Conservation (phyloP, 2,329 filamentous ascomycete genomes). For the Coniella lustricola region DNA sequence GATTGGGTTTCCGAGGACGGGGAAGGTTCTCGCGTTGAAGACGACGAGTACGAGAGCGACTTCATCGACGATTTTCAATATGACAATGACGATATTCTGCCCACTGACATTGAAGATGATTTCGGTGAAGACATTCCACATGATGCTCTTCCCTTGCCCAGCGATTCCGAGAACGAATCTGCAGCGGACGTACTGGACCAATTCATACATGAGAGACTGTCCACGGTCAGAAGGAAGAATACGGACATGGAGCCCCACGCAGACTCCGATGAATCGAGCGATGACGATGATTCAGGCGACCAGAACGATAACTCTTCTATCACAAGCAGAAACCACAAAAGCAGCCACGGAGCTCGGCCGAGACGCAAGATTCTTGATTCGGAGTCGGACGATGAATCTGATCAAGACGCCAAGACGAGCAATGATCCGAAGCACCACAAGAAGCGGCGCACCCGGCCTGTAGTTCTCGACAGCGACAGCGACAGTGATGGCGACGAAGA, state of each 20-base stretch:
- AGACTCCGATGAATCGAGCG: too few relatives aligned
- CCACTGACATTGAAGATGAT: conserved; percentile 18
- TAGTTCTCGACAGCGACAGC: not conserved
- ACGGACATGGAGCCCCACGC: too few relatives aligned
- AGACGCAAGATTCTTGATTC: conserved; percentile 1
- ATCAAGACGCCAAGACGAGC: not conserved
- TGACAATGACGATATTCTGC: conserved; percentile 18
- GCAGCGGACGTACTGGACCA: not conserved
- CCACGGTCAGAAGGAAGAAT: too few relatives aligned
- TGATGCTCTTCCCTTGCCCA: not conserved
- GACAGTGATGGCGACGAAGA: not conserved
- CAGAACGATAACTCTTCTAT: not conserved
- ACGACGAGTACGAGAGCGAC: conserved; percentile 32
- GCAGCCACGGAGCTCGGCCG: not conserved
- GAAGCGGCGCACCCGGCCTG: not conserved
- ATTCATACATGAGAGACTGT: not conserved
- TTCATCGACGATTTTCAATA: conserved; percentile 31
- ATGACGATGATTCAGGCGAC: not conserved
- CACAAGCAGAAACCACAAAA: not conserved
- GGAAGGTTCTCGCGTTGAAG: conserved; percentile 18
- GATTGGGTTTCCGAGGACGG: conserved; percentile 15
- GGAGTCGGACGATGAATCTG: conserved; percentile 2
- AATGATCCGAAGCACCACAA: not conserved
- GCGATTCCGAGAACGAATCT: not conserved
- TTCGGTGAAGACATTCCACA: conserved; percentile 15